Conservation (phyloP, 2,329 filamentous ascomycete species). For the Botrytis tulipae region DNA sequence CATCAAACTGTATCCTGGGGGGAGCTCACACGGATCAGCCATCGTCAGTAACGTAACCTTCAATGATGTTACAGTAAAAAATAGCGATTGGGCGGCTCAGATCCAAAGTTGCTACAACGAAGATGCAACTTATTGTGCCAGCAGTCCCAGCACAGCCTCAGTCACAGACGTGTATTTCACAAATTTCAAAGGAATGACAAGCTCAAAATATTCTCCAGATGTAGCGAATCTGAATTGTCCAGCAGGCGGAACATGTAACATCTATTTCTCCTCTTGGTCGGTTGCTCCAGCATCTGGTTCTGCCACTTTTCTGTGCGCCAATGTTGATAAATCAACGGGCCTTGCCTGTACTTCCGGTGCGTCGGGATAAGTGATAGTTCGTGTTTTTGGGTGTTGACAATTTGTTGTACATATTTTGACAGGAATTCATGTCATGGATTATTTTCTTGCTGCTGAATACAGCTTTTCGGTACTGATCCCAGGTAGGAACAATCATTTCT, state of each 20-base stretch:
- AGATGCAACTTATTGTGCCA: slow-evolving; percentile 40
- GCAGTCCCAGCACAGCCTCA: slow-evolving; percentile 39
- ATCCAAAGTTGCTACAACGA: slow-evolving; percentile 47
- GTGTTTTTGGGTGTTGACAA: background rate
- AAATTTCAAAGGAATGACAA: slow-evolving; percentile 43
- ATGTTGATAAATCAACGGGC: slow-evolving; percentile 38
- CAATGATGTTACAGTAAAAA: slow-evolving; percentile 40
- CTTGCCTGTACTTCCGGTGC: slow-evolving; percentile 40
- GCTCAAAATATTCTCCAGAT: slow-evolving; percentile 39
- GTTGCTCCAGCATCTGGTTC: slow-evolving; percentile 40
- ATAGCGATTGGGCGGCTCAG: slow-evolving; percentile 46
- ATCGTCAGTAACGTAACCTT: slow-evolving; percentile 46
- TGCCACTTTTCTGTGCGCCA: slow-evolving; percentile 39
- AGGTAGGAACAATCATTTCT: too few species aligned
- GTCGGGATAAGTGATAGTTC: slow-evolving; percentile 34
- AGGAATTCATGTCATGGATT: background rate
- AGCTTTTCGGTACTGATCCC: background rate
- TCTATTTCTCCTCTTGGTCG: slow-evolving; percentile 39
- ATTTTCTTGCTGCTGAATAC: background rate
- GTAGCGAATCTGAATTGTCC: slow-evolving; percentile 44
- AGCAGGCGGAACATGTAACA: slow-evolving; percentile 41
- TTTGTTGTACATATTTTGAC: background rate
- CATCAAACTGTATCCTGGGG: slow-evolving; percentile 47
- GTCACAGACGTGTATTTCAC: slow-evolving; percentile 41
- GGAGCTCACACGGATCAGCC: slow-evolving; percentile 40